These are phyloP conservation scores for Betula pendula DNA, from an alignment of 306 rosid species.

Conservation along the genomic window DNA sequence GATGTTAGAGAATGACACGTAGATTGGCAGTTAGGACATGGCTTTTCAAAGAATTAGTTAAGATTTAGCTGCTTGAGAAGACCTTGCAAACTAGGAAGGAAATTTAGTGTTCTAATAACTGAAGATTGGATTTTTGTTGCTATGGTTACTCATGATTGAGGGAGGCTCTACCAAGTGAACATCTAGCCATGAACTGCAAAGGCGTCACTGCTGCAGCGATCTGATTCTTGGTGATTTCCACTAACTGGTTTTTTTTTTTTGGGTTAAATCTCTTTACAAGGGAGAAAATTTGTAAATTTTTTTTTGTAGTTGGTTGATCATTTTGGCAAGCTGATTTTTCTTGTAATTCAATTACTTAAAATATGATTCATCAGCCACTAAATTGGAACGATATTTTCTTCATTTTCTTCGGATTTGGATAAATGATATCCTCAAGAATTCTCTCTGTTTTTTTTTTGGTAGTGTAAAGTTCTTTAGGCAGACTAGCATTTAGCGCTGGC, in stretches of 20 bases:
- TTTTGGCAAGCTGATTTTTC: not conserved
- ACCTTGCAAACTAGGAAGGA: not conserved
- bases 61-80: slow-evolving; percentile 25
- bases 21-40: not conserved
- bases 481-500: too few species aligned
- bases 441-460: too few species aligned
- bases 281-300: not conserved
- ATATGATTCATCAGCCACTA: too few species aligned
- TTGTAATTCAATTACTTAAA: too few species aligned
- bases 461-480: too few species aligned
- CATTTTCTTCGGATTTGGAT: too few species aligned
- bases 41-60: not conserved
- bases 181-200: not conserved
- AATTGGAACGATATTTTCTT: too few species aligned
- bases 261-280: not conserved
- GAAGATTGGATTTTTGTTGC: slow-evolving; percentile 2
- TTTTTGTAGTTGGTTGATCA: not conserved
- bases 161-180: not conserved
- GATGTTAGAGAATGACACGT: slow-evolving; percentile 32
- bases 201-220: not conserved
- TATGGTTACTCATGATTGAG: not conserved
- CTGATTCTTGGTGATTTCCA: slow-evolving; percentile 1
- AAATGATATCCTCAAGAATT: too few species aligned
- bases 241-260: not conserved
- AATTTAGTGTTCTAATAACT: not conserved